phyloP scores from a whole-genome alignment of 805 yeast species.

The Spathaspora hagerdaliae region DNA sequence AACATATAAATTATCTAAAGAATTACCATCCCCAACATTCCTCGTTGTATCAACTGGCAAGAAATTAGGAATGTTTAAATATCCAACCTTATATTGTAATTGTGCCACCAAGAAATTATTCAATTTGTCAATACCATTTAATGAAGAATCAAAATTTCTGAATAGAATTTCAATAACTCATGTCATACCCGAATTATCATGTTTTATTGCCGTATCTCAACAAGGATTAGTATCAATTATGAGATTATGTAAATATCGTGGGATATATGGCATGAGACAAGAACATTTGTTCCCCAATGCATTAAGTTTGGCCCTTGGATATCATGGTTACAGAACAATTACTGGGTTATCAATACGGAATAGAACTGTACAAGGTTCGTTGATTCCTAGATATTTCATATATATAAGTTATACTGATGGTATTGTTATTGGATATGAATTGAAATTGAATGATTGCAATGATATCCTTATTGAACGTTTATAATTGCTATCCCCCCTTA shows the following conservation, averaged over 20 bases:
- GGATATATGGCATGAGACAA: slow-evolving; percentile 39
- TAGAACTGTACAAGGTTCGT: slow-evolving; percentile 13
- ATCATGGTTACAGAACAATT: slow-evolving; percentile 27
- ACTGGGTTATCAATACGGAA: slow-evolving; percentile 28
- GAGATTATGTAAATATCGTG: slow-evolving; percentile 33
- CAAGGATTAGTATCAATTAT: slow-evolving; percentile 34
- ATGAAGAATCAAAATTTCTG: slow-evolving; percentile 30
- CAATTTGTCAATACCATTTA: slow-evolving; percentile 29
- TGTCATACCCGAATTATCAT: slow-evolving; percentile 32
- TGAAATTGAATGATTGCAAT: slow-evolving; percentile 4
- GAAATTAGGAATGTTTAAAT: slow-evolving; percentile 42
- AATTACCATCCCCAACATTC: not conserved
- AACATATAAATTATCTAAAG: not conserved
- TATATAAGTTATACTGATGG: slow-evolving; percentile 36
- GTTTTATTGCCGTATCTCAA: slow-evolving; percentile 32
- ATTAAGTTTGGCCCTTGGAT: slow-evolving; percentile 19
- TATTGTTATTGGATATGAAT: slow-evolving; percentile 17
- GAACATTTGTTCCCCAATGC: slow-evolving; percentile 40
- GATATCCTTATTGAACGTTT: not conserved
- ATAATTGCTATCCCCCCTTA: not conserved
- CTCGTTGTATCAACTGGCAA: slow-evolving; percentile 42
- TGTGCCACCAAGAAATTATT: slow-evolving; percentile 43
- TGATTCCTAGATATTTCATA: slow-evolving; percentile 22
- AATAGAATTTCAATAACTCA: slow-evolving; percentile 33
- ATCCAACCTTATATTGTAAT: slow-evolving; percentile 44